Evolutionary conservation across 768 basidiomycete genomes (phyloP).

Genomic region (Hygrophorus russula): DNA sequence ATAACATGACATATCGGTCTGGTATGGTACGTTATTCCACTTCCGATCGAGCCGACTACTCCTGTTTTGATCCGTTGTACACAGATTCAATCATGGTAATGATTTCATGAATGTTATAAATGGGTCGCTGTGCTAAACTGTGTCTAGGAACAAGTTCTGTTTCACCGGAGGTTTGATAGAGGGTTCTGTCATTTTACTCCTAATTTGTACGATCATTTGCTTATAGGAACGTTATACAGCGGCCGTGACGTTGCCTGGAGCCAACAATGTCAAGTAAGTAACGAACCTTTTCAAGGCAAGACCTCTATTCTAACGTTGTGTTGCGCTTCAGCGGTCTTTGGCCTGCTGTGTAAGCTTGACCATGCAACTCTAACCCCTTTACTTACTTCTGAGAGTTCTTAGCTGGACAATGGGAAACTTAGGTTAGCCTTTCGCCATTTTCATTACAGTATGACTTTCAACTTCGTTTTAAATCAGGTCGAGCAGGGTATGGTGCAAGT

Average conservation of each 20-base stretch:
- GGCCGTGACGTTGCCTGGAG: conserved; percentile 29
- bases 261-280: conserved; percentile 18
- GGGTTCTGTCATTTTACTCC: conserved; percentile 12
- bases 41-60: not conserved
- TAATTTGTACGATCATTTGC: not conserved
- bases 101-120: not conserved
- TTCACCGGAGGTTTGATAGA: conserved; percentile 72
- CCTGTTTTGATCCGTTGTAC: not conserved
- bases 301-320: conserved; percentile 1
- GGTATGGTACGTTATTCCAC: conserved; percentile 29
- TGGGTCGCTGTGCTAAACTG: not conserved
- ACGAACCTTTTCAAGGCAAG: conserved; percentile 6
- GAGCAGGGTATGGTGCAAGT: conserved; percentile 62
- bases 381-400: not conserved
- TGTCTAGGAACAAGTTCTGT: conserved; percentile 48
- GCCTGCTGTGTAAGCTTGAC: conserved; percentile 23
- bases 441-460: conserved; percentile 22
- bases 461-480: conserved; percentile 29
- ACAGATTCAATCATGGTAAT: conserved; percentile 25
- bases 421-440: conserved; percentile 21
- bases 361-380: not conserved
- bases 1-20: conserved; percentile 60
- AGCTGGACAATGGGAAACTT: conserved; percentile 41
- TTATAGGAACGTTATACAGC: conserved; percentile 15
- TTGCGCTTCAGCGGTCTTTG: conserved; percentile 19